A percentile compares a stretch with the other conserved stretches of the same genome.
phyloP scores from a whole-genome alignment of 805 yeast genomes.

The Vanderwaltozyma yarrowii region DNA sequence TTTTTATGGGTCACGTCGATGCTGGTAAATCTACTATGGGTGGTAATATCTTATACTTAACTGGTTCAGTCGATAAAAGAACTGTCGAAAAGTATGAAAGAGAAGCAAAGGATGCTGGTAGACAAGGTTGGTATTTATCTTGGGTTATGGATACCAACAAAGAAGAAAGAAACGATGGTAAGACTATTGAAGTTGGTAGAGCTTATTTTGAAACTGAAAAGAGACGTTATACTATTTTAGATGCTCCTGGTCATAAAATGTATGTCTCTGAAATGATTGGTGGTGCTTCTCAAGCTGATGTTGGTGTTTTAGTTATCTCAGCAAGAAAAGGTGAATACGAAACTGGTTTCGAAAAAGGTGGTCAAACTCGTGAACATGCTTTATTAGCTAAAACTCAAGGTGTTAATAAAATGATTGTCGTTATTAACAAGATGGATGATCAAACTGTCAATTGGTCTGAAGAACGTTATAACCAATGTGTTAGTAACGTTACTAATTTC shows the following conservation, averaged over 20 bases:
- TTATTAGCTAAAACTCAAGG: constrained; percentile 97
- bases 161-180: constrained; percentile 98
- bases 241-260: constrained; percentile 99
- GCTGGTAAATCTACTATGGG: constrained; percentile 99
- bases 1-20: constrained; percentile 99
- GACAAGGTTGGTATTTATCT: constrained; percentile 99
- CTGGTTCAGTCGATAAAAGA: constrained; percentile 98
- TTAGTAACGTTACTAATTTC: constrained; percentile 63
- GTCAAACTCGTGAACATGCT: constrained; percentile 98
- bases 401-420: constrained; percentile 87
- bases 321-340: constrained; percentile 99
- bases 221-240: constrained; percentile 94
- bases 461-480: constrained; percentile 94
- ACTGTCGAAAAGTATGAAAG: constrained; percentile 96
- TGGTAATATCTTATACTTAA: constrained; percentile 85
- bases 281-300: constrained; percentile 99
- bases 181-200: constrained; percentile 97
- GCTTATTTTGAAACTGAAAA: constrained; percentile 96
- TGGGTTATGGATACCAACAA: constrained; percentile 99
- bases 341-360: constrained; percentile 98
- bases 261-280: constrained; percentile 99
- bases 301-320: constrained; percentile 91
- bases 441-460: constrained; percentile 94
- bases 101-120: constrained; percentile 98
- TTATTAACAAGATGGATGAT: constrained; percentile 98